Evolutionary conservation across 73 alveolate genomes (phyloP).

Genomic region (Uronychia setigera): DNA sequence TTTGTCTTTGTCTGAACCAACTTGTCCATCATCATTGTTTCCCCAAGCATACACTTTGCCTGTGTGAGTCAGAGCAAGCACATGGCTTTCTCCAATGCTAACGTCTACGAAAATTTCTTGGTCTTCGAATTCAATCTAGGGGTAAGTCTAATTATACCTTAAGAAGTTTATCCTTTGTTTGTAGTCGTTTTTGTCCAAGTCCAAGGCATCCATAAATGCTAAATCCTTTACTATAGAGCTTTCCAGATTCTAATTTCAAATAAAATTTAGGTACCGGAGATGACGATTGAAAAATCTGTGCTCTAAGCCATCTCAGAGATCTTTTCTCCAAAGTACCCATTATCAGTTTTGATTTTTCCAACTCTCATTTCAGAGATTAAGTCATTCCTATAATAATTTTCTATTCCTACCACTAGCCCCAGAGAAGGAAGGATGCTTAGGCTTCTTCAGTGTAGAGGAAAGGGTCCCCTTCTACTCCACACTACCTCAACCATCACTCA

Average conservation of each 20-base stretch:
- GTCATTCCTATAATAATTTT: no score
- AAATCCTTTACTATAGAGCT: not conserved
- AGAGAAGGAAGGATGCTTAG: no score
- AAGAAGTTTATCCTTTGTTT: slow-evolving; percentile 13
- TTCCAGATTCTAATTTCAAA: not conserved
- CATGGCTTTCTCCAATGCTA: slow-evolving; percentile 20
- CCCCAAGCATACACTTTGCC: slow-evolving; percentile 37
- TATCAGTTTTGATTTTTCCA: not conserved
- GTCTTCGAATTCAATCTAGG: not conserved
- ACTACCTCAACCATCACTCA: no score
- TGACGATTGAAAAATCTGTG: not conserved
- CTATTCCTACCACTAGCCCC: no score
- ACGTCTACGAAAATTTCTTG: slow-evolving; percentile 2
- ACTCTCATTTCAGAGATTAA: no score
- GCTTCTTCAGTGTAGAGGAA: no score
- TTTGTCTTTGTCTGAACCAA: not conserved
- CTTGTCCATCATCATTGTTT: not conserved
- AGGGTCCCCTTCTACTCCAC: no score
- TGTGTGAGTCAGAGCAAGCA: slow-evolving; percentile 1
- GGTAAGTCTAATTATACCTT: not conserved
- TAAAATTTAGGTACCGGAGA: not conserved
- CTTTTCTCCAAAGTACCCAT: not conserved
- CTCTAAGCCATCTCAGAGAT: not conserved
- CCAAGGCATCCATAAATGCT: slow-evolving; percentile 15
- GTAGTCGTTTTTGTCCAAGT: slow-evolving; percentile 3